phyloP scores from a whole-genome alignment of 2,329 filamentous ascomycete genomes.

The Venturia effusa region DNA sequence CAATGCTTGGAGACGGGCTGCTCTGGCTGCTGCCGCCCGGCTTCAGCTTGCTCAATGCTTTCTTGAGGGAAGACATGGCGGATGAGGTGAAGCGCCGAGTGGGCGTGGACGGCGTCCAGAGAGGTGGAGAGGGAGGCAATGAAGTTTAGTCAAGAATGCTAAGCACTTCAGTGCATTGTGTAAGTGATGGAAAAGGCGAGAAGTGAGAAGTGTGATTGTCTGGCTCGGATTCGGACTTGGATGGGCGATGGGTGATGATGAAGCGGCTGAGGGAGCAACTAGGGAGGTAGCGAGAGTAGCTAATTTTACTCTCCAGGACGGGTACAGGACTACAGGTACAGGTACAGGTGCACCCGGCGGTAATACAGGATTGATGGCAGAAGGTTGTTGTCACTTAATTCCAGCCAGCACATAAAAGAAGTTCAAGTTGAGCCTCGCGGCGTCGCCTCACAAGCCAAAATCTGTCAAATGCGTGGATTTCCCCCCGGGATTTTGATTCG shows the following conservation, averaged over 20 bases:
- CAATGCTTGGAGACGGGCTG: slow-evolving; percentile 17
- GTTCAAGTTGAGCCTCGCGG: too few species aligned
- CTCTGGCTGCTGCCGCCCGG: slow-evolving; percentile 18
- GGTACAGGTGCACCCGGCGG: too few species aligned
- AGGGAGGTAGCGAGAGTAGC: too few species aligned
- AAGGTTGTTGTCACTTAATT: too few species aligned
- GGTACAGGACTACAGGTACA: too few species aligned
- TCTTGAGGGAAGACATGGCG: slow-evolving; percentile 32
- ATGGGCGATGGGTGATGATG: not conserved
- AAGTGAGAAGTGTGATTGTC: not conserved
- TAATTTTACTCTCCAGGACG: too few species aligned
- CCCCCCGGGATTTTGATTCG: too few species aligned
- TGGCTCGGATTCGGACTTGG: not conserved
- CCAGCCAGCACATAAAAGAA: too few species aligned
- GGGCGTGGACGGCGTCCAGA: not conserved
- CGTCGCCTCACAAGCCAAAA: too few species aligned
- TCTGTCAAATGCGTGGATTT: too few species aligned
- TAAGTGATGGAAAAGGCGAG: not conserved
- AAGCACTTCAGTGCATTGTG: too few species aligned
- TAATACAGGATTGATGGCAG: too few species aligned
- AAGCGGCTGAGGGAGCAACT: not conserved
- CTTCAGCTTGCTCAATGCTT: slow-evolving; percentile 34
- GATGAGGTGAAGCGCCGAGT: not conserved
- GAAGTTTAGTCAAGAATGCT: not conserved
- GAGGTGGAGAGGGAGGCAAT: not conserved